Base-by-base conservation (phyloP, 2,329 filamentous ascomycete species). In the Dactylonectria macrodidyma region DNA sequence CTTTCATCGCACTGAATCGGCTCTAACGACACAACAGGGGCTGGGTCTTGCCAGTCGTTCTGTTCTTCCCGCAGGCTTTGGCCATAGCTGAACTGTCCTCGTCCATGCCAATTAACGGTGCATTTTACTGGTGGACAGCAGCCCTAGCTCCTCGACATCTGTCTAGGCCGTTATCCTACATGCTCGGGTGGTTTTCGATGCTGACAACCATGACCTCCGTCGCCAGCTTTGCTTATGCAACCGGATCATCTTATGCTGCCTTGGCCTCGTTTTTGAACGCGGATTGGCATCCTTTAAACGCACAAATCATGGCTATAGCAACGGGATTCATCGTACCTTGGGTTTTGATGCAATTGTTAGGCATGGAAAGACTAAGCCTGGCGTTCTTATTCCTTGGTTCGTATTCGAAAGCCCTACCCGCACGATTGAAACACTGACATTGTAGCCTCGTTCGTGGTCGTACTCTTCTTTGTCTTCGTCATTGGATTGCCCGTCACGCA, bases 21-120 rank as follows among this genome's bases (percentile, higher is more conserved):
- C 36, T 9, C 5, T 8, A 38, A 38, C 36, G 14, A 9, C 3
- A 12, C 14, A 12, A 38, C 10, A 38, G 36, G 36, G 36, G 36
- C 5, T 38, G 36, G 36, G 3, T 7, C 10, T 12, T 38, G 46
- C 60, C 60, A 4, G 51, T 24, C 24, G 12, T 59, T 30, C 10
- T 64, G 6, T 50, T 64, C 19, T 5, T 64, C 5, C 44, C 61
- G 2, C 61, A 64, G 24, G n/a, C 54, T 7, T 41, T 64, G 6
- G 61, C 61, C 2, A 22, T 64, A 4, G 54, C 44, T 2, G 61
- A 64, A 26, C 46, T 64, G 4, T 64, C 44, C n/a, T 64, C 61
- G 1, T 58, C 61, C 26, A 64, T 64, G 61, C 61, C 61, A 3
- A 36, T 64, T 4, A 64, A 64, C 22, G 61, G 61, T 2, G 55